These are phyloP conservation scores for Plasmopara viticola DNA, from an alignment of 352 stramenopile species.

Conservation along the genomic window DNA sequence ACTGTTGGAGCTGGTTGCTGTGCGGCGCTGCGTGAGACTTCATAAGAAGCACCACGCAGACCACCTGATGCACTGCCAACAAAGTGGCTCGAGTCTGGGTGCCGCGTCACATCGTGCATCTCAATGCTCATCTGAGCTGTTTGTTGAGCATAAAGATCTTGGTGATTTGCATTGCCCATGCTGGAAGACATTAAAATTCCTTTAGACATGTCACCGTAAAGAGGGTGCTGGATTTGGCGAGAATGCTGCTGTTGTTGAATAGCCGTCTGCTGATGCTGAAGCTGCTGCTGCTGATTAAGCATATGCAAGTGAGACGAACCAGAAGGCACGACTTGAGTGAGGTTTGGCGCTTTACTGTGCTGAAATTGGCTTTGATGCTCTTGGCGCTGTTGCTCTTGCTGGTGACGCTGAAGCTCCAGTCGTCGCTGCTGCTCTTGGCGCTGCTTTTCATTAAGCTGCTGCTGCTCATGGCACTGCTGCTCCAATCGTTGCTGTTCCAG, in stretches of 20 bases:
- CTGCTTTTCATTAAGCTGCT: conserved; percentile 19
- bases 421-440: conserved; percentile 26
- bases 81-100: conserved; percentile 37
- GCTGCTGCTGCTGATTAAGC: conserved; percentile 44
- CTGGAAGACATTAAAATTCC: conserved; percentile 40
- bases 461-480: conserved; percentile 21
- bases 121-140: conserved; percentile 48
- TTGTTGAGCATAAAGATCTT: conserved; percentile 49
- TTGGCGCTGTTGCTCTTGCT: conserved; percentile 31
- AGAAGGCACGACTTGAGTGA: conserved; percentile 26
- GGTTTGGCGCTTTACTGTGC: conserved; percentile 24
- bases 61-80: conserved; percentile 10
- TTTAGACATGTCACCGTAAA: conserved; percentile 52
- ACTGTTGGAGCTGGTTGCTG: conserved; percentile 27
- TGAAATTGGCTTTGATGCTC: conserved; percentile 32
- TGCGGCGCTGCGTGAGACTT: conserved; percentile 16
- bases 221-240: conserved; percentile 40
- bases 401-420: conserved; percentile 24
- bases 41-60: conserved; percentile 23
- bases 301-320: conserved; percentile 41
- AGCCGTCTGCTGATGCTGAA: conserved; percentile 36
- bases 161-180: conserved; percentile 26
- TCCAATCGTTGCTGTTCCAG: conserved; percentile 20
- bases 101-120: conserved; percentile 46
- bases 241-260: conserved; percentile 40